Conservation (phyloP, 116 monocot species). For the Thalassia testudinum region DNA sequence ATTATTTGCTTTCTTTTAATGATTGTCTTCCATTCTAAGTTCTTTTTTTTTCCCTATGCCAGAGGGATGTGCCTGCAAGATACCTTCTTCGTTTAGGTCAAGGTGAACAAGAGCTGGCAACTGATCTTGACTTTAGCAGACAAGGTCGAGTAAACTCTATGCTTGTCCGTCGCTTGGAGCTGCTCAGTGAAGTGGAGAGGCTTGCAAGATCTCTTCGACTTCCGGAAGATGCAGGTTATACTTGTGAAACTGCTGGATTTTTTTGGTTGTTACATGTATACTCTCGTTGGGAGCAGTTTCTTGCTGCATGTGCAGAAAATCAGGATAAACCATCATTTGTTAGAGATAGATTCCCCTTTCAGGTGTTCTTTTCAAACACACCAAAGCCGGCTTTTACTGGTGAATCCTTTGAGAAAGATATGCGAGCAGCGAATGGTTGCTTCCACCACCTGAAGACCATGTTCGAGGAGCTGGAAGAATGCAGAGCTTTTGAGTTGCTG, state of each 20-base stretch:
- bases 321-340: conserved; percentile 61
- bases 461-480: conserved; percentile 96
- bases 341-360: conserved; percentile 81
- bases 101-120: conserved; percentile 97
- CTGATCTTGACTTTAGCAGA: conserved; percentile 96
- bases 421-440: conserved; percentile 83
- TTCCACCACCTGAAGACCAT: conserved; percentile 88
- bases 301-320: conserved; percentile 68
- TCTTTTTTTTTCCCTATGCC: neutral
- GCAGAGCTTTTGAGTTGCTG: conserved; percentile 90
- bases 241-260: conserved; percentile 95
- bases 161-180: conserved; percentile 84
- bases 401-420: conserved; percentile 85
- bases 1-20: neutral
- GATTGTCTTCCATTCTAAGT: neutral
- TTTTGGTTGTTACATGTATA: conserved; percentile 97
- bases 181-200: conserved; percentile 80
- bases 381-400: conserved; percentile 59
- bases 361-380: conserved; percentile 63
- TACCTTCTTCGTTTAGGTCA: conserved; percentile 96
- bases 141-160: conserved; percentile 97
- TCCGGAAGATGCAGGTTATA: conserved; percentile 86
- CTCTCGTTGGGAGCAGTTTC: conserved; percentile 96
- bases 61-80: conserved; percentile 97
- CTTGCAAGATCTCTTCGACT: conserved; percentile 74